Percentiles rank a stretch among this genome's conserved stretches.
Conservation (phyloP, 1,284 basidiomycete species). For the Papiliotrema nemorosa region DNA sequence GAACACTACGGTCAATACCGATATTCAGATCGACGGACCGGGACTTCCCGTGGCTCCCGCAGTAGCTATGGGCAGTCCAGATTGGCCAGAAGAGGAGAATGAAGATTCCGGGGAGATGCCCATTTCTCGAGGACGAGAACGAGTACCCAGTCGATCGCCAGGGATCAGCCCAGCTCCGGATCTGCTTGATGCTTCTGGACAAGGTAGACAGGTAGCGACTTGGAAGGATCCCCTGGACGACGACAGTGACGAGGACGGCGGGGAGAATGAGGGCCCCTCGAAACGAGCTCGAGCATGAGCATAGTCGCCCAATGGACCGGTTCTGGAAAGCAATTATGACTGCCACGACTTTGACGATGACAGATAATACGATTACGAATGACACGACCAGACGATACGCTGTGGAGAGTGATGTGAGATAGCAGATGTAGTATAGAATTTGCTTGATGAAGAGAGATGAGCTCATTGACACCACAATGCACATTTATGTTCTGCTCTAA, state of each 20-base stretch:
- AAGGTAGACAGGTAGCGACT: neutral
- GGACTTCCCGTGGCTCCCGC: neutral
- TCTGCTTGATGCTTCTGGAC: neutral
- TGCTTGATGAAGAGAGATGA: no score
- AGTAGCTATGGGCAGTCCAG: constrained; percentile 17
- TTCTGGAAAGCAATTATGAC: no score
- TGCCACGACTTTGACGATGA: no score
- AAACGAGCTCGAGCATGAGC: no score
- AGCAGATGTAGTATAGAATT: no score
- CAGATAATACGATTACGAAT: no score
- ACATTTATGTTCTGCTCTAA: no score
- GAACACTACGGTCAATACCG: neutral
- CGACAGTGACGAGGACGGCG: constrained; percentile 22
- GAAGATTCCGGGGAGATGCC: constrained; percentile 11
- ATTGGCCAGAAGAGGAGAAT: constrained; percentile 25
- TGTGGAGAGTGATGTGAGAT: no score
- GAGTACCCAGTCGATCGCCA: constrained; percentile 24
- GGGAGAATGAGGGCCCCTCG: constrained; percentile 2
- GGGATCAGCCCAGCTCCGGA: constrained; percentile 21
- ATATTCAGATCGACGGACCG: constrained; percentile 1
- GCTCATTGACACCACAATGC: no score
- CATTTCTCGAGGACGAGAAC: constrained; percentile 3
- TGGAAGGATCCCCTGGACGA: constrained; percentile 35
- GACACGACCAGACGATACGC: no score
- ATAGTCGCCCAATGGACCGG: no score